Evolutionary conservation across 495 filamentous ascomycete species (phyloP), one percentile per base, ranked within the genome.

Genomic region (Daldinia bambusicola): DNA sequence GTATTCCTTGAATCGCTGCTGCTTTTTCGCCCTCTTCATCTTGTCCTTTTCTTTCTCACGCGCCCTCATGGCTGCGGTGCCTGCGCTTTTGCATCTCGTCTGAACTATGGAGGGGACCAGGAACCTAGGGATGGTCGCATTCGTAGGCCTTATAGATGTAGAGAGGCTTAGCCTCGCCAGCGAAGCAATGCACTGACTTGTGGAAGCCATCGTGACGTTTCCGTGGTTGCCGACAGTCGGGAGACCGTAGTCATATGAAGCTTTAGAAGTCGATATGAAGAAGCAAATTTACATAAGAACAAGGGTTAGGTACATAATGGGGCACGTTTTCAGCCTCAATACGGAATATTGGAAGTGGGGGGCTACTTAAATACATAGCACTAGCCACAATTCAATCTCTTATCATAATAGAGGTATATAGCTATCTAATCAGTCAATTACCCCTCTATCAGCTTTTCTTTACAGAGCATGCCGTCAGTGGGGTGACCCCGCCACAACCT

Each of bases 1-100:
- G 84, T 87, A 66, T 79, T 86, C 60, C 84, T 85, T 61, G 66
- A 77, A 82, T 0, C 82, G 80, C 78, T 91, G 92, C 79, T 89
- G 89, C 69, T 83, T 86, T 81, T 89, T 80, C 79, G 91, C 93
- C 80, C 89, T 90, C 75, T 86, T 86, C 79, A 90, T 88, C 80
- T 88, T 85, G 53, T 78, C 77, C 72, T 83, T 84, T n/a, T 82
- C 80, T 79, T 74, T 87, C 84, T 70, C 84, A 76, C 78, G 81
- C 78, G 76, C 82, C 80, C 72, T 71, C 79, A 77, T 74, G 6
- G 57, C 66, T 5, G 51, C 13, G 9, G 58, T 64, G n/a, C 71
- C 75, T 0, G 61, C 69, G n/a, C 76, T 80, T 41, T 81, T 81
- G 73, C 79, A 78, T 61, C 83, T 79, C 53, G 77, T 71, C 40